Evolutionary conservation across 129 eudicot species (phyloP).

Genomic region (Heracleum sosnowskyi): DNA sequence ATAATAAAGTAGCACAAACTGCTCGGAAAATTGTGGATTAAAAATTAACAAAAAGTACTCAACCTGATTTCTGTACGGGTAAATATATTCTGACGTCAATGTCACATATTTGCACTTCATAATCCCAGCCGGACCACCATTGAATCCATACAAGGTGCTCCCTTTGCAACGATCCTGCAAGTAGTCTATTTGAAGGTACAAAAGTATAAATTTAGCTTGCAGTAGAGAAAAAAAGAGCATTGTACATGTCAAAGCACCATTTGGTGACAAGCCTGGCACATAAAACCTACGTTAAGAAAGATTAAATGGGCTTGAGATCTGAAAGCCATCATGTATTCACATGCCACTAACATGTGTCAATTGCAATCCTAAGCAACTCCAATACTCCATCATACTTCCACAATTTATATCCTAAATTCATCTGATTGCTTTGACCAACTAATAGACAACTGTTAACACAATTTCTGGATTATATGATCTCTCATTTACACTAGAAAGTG

Average conservation of each 20-base stretch:
- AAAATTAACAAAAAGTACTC: background rate
- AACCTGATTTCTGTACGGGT: constrained; percentile 77
- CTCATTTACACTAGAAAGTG: background rate
- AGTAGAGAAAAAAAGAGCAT: background rate
- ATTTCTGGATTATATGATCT: background rate
- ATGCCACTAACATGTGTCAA: background rate
- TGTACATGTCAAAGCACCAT: background rate
- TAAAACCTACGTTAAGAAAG: background rate
- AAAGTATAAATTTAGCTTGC: background rate
- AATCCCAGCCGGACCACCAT: constrained; percentile 76
- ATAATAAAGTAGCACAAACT: background rate
- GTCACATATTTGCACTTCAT: constrained; percentile 62
- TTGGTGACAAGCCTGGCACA: background rate
- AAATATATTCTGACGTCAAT: constrained; percentile 46
- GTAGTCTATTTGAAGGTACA: constrained; percentile 35
- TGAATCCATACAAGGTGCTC: constrained; percentile 60
- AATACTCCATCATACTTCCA: background rate
- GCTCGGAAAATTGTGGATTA: background rate
- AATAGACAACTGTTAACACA: background rate
- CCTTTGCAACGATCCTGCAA: constrained; percentile 65
- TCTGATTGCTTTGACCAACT: background rate
- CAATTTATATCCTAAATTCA: background rate
- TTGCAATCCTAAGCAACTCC: background rate
- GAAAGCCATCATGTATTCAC: background rate
- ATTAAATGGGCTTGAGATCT: background rate